phyloP scores from a whole-genome alignment of 1,284 basidiomycete species.

The Mycena citricolor region DNA sequence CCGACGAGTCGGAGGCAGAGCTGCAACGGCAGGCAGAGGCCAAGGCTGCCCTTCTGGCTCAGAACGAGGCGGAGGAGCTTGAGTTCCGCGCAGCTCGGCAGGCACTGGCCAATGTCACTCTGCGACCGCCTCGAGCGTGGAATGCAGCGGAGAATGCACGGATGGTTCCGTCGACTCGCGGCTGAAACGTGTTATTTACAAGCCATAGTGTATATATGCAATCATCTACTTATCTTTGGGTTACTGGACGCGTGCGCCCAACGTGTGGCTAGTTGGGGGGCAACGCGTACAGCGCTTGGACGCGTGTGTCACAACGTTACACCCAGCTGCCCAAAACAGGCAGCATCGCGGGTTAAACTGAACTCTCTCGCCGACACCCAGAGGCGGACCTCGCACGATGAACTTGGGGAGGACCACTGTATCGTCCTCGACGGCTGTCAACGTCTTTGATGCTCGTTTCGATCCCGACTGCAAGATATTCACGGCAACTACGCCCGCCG shows the following conservation, averaged over 20 bases:
- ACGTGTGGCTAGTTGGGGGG: neutral
- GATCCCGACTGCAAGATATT: conserved; percentile 80
- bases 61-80: conserved; percentile 73
- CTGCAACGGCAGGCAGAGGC: conserved; percentile 78
- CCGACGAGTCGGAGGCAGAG: conserved; percentile 81
- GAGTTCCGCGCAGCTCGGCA: conserved; percentile 77
- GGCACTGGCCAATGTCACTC: conserved; percentile 67
- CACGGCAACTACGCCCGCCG: conserved; percentile 77
- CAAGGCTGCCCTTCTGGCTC: conserved; percentile 69
- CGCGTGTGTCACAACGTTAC: neutral
- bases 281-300: too few species aligned
- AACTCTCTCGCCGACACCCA: neutral
- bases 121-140: conserved; percentile 75
- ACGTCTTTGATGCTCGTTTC: conserved; percentile 77
- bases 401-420: conserved; percentile 89
- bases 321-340: conserved; percentile 3
- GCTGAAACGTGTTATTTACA: conserved; percentile 13
- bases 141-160: conserved; percentile 54
- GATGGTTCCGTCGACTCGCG: conserved; percentile 27
- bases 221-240: neutral
- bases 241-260: neutral
- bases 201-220: conserved; percentile 20
- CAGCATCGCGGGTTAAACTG: neutral
- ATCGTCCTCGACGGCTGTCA: conserved; percentile 73
- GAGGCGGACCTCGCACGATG: conserved; percentile 49